Percentiles rank a stretch among this genome's conserved stretches.
Conservation (phyloP, 208 protist species). For the Endotrypanum monterogeii region DNA sequence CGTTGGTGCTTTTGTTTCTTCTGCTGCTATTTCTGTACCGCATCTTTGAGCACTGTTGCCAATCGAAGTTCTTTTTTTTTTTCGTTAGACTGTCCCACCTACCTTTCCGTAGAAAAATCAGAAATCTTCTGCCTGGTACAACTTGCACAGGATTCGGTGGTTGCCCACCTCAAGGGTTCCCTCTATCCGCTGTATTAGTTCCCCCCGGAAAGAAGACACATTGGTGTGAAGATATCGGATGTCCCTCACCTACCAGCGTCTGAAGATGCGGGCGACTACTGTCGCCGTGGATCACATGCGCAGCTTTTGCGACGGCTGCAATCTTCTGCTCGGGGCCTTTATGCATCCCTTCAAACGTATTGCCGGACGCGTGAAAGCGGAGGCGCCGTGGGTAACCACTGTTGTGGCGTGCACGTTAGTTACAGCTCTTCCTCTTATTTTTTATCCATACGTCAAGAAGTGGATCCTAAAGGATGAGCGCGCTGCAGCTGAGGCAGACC, state of each 20-base stretch:
- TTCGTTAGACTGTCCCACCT: not conserved
- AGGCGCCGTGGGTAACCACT: constrained; percentile 81
- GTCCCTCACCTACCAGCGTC: constrained; percentile 73
- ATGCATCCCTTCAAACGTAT: constrained; percentile 45
- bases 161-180: not conserved
- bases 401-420: constrained; percentile 49
- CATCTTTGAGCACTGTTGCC: no score
- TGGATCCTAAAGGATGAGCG: constrained; percentile 56
- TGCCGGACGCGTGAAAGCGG: constrained; percentile 45
- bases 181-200: not conserved
- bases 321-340: constrained; percentile 42
- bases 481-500: constrained; percentile 70
- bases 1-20: not conserved
- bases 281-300: constrained; percentile 58
- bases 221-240: constrained; percentile 25
- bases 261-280: constrained; percentile 77
- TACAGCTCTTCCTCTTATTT: constrained; percentile 53
- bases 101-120: not conserved
- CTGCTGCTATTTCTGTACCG: not conserved
- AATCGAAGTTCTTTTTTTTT: not conserved
- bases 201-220: not conserved
- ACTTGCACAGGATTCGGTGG: not conserved
- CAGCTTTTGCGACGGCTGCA: constrained; percentile 67
- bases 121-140: not conserved
- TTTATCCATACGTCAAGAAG: constrained; percentile 71